Evolutionary conservation across 139 green algal genomes (phyloP), one percentile per base, ranked within the genome.

Genomic region (Monoraphidium neglectum): DNA sequence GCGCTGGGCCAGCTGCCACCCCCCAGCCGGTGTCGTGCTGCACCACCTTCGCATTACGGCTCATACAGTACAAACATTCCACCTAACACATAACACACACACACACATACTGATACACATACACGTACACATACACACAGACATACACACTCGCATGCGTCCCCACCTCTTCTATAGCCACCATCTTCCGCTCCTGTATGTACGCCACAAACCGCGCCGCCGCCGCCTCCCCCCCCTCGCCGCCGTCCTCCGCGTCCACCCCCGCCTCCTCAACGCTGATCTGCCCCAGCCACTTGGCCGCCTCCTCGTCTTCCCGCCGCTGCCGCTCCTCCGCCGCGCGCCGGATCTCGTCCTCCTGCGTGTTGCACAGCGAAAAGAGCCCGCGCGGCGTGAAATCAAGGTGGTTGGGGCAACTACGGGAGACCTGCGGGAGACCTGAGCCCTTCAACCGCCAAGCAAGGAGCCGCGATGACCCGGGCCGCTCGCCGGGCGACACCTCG

Each of bases 141-240:
- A n/a, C n/a, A n/a, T n/a, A n/a, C 56, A 63, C 56, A 6, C 13
- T 5, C 56, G 32, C 26, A 59, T 15, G 4, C 15, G n/a, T n/a
- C n/a, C 49, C 21, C 28, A 66, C 65, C 46, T 97, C 90, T 51
- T 98, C 94, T 67, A 98, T 81, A 0, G 87, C 80, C 56, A 97
- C 94, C 35, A 82, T 95, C 90, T 98, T 98, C 56, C 85, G 80
- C 26, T 66, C 46, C 57, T 79, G 81, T 47, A 97, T 88, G 79
- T 80, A 79, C 4, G 30, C 65, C 35, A 37, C 49, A 68, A 62
- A 54, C 32, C 73, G 28, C 26, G 60, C 51, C 26, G 68, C 69
- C 30, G 80, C 59, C 12, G 30, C 63, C 46, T 79, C 24, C 12
- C 56, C 61, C 6, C 61, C 61, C 8, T 18, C 30, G 40, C 1